These are phyloP conservation scores for Wickerhamomyces pijperi DNA, from an alignment of 805 yeast genomes.

Conservation along the genomic window DNA sequence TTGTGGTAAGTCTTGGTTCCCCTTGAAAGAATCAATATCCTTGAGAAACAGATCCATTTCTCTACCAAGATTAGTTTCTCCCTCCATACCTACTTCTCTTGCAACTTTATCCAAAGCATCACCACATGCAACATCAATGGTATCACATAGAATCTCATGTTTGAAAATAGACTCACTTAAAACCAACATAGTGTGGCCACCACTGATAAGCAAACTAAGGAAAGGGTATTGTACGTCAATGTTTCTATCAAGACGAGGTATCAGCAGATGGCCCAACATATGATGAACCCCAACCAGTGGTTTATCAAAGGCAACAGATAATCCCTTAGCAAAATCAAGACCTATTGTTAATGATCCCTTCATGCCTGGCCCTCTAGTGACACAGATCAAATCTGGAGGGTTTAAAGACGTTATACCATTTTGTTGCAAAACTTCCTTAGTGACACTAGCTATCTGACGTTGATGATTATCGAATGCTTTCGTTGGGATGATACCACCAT, in stretches of 20 bases:
- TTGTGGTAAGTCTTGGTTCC: background rate
- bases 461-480: constrained; percentile 79
- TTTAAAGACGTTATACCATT: constrained; percentile 7
- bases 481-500: constrained; percentile 85
- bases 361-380: constrained; percentile 97
- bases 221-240: constrained; percentile 54
- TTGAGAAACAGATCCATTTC: constrained; percentile 55
- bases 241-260: constrained; percentile 41
- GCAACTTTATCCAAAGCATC: constrained; percentile 93
- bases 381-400: constrained; percentile 68
- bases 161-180: constrained; percentile 44
- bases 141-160: constrained; percentile 66
- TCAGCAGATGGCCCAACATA: constrained; percentile 84
- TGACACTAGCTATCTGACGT: constrained; percentile 37
- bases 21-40: constrained; percentile 5
- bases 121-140: constrained; percentile 85
- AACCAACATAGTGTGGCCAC: constrained; percentile 91
- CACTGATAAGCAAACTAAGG: constrained; percentile 70
- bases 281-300: constrained; percentile 91
- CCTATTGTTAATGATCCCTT: constrained; percentile 79
- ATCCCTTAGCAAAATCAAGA: constrained; percentile 74
- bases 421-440: constrained; percentile 29
- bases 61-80: constrained; percentile 71
- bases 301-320: constrained; percentile 62
- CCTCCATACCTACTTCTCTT: constrained; percentile 65